These are phyloP conservation scores for Hypoxylon crocopeplum DNA, from an alignment of 495 filamentous ascomycete species.

Conservation along the genomic window DNA sequence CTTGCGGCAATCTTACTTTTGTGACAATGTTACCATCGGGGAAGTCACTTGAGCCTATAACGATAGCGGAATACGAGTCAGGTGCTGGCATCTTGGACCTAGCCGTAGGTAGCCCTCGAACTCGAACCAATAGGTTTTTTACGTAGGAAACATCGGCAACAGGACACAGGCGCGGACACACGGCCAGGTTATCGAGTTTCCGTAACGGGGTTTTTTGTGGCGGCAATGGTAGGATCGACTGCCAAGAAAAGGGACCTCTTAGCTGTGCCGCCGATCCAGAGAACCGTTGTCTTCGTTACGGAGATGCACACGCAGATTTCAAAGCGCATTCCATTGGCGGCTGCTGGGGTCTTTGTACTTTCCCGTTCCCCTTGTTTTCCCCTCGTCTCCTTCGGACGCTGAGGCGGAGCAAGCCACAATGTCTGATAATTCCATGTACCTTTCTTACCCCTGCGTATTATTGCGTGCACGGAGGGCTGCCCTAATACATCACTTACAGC, in stretches of 20 bases:
- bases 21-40: constrained; percentile 36
- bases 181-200: constrained; percentile 27
- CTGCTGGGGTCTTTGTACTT: constrained; percentile 1
- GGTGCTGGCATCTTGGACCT: constrained; percentile 1
- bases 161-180: constrained; percentile 16
- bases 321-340: constrained; percentile 17
- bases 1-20: constrained; percentile 39
- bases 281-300: constrained; percentile 29
- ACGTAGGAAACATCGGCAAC: constrained; percentile 28
- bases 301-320: constrained; percentile 28
- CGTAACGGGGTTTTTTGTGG: constrained; percentile 39
- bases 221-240: constrained; percentile 36
- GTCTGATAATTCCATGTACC: constrained; percentile 17
- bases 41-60: constrained; percentile 25
- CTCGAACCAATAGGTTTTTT: constrained; percentile 28
- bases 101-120: background rate
- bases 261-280: constrained; percentile 32
- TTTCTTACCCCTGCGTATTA: constrained; percentile 34
- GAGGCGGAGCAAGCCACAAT: constrained; percentile 39
- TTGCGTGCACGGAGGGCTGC: constrained; percentile 23
- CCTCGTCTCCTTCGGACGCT: constrained; percentile 7
- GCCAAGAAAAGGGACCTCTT: constrained; percentile 35
- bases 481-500: constrained; percentile 35
- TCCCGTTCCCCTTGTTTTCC: background rate
- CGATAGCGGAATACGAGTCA: constrained; percentile 25